Percentiles rank a stretch among this genome's conserved stretches.
These are phyloP conservation scores for Tuber melanosporum DNA, from an alignment of 495 filamentous ascomycete genomes.

Conservation along the genomic window DNA sequence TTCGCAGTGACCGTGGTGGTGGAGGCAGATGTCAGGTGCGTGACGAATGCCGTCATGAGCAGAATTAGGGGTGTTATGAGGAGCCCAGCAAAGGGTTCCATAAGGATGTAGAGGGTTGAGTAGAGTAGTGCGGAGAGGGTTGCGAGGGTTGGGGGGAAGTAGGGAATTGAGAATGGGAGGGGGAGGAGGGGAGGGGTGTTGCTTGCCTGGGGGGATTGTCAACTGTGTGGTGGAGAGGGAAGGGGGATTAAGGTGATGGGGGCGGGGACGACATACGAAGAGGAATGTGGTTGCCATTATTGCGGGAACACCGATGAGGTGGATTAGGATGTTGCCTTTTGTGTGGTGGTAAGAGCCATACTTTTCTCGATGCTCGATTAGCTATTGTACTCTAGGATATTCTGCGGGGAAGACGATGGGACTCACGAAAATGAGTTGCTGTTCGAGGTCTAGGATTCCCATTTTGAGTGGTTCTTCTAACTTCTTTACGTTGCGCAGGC, in stretches of 20 bases:
- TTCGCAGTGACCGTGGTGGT: conserved; percentile 52
- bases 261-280: conserved; percentile 53
- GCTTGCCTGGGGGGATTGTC: conserved; percentile 53
- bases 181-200: conserved; percentile 67
- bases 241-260: conserved; percentile 18
- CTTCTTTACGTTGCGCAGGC: neutral
- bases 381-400: conserved; percentile 7
- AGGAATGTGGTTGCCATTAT: conserved; percentile 74
- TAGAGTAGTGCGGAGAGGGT: conserved; percentile 56
- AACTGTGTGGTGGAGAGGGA: conserved; percentile 1
- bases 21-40: conserved; percentile 64
- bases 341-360: conserved; percentile 91
- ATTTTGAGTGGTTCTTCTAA: conserved; percentile 13
- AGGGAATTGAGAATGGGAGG: conserved; percentile 59
- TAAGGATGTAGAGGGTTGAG: conserved; percentile 69
- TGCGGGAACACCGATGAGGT: conserved; percentile 80
- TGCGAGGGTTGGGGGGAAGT: conserved; percentile 74
- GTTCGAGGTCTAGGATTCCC: conserved; percentile 47
- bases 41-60: conserved; percentile 61
- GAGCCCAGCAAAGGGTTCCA: conserved; percentile 85
- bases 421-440: conserved; percentile 49
- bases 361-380: conserved; percentile 47
- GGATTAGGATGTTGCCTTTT: conserved; percentile 77
- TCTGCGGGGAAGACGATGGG: neutral
- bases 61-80: conserved; percentile 67